A percentile compares a stretch with the other conserved stretches of the same genome.
Conservation (phyloP, 2,329 filamentous ascomycete species). For the Monosporascus sp. region DNA sequence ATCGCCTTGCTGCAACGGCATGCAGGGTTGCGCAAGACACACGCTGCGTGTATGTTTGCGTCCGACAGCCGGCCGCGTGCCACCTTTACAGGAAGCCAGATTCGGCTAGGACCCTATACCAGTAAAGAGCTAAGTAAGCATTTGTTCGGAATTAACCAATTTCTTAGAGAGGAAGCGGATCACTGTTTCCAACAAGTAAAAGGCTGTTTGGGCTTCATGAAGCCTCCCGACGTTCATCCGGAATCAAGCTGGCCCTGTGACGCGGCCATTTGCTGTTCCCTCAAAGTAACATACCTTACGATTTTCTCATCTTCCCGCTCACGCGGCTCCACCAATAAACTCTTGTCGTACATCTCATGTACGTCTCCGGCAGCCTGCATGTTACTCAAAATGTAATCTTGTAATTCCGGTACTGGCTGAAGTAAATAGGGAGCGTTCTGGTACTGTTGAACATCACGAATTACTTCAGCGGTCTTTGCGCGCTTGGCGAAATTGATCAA, state of each 20-base stretch:
- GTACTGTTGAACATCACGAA: constrained; percentile 97
- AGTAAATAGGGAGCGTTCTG: constrained; percentile 96
- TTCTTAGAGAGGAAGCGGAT: constrained; percentile 6
- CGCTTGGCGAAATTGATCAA: constrained; percentile 98
- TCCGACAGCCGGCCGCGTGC: constrained; percentile 2
- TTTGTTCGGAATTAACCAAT: constrained; percentile 1
- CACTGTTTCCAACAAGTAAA: constrained; percentile 6
- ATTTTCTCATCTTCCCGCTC: constrained; percentile 99
- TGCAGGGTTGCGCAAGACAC: constrained; percentile 1
- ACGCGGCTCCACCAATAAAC: constrained; percentile 84
- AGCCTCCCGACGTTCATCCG: constrained; percentile 9
- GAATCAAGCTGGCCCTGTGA: constrained; percentile 16
- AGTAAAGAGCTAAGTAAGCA: constrained; percentile 21
- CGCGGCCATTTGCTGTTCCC: constrained; percentile 18
- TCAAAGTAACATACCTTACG: constrained; percentile 68
- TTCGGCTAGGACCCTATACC: constrained; percentile 52
- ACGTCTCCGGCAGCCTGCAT: constrained; percentile 95
- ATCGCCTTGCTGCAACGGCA: not conserved
- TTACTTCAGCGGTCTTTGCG: constrained; percentile 95
- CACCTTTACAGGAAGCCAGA: constrained; percentile 51
- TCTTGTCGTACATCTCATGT: constrained; percentile 99
- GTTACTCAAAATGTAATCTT: constrained; percentile 94
- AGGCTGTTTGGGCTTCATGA: not conserved
- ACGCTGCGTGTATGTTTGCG: constrained; percentile 2
- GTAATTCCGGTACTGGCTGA: constrained; percentile 82